Evolutionary conservation across 495 filamentous ascomycete genomes (phyloP).

Genomic region (Penicillium parvum): DNA sequence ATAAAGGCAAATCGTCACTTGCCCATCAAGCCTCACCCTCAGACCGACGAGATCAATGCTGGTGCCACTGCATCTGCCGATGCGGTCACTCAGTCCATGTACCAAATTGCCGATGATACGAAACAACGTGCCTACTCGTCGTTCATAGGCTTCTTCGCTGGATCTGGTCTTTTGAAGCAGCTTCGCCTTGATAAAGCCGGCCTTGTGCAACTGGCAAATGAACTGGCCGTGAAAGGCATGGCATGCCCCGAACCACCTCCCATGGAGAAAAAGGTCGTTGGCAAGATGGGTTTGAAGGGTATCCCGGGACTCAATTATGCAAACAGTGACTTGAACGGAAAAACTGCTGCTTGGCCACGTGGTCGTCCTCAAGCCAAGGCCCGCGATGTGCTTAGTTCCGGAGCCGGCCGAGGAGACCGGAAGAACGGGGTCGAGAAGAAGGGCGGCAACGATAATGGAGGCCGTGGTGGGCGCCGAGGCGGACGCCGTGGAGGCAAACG

Average conservation of each 20-base stretch:
- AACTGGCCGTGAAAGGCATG: slow-evolving; percentile 42
- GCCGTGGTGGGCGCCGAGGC: slow-evolving; percentile 18
- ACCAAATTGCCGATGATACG: slow-evolving; percentile 39
- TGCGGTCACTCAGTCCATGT: slow-evolving; percentile 31
- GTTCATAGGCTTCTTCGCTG: slow-evolving; percentile 49
- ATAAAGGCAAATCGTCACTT: slow-evolving; percentile 47
- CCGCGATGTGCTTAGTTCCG: slow-evolving; percentile 30
- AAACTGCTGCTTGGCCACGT: slow-evolving; percentile 9
- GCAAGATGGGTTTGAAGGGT: slow-evolving; percentile 49
- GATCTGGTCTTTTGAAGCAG: slow-evolving; percentile 34
- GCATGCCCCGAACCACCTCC: slow-evolving; percentile 41
- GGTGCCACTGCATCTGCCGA: slow-evolving; percentile 18
- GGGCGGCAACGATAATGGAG: slow-evolving; percentile 17
- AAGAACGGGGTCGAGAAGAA: slow-evolving; percentile 24
- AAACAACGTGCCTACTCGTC: slow-evolving; percentile 55
- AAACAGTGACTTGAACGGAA: slow-evolving; percentile 14
- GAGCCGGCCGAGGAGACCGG: slow-evolving; percentile 24
- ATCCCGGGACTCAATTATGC: slow-evolving; percentile 43
- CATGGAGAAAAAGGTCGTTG: slow-evolving; percentile 44
- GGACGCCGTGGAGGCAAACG: slow-evolving; percentile 3
- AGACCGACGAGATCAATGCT: slow-evolving; percentile 33
- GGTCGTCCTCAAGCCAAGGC: slow-evolving; percentile 16
- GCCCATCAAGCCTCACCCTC: slow-evolving; percentile 51
- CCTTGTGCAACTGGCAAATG: slow-evolving; percentile 43
- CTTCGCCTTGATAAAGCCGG: slow-evolving; percentile 37